These are phyloP conservation scores for Xylaria curta DNA, from an alignment of 495 filamentous ascomycete genomes.

Conservation along the genomic window DNA sequence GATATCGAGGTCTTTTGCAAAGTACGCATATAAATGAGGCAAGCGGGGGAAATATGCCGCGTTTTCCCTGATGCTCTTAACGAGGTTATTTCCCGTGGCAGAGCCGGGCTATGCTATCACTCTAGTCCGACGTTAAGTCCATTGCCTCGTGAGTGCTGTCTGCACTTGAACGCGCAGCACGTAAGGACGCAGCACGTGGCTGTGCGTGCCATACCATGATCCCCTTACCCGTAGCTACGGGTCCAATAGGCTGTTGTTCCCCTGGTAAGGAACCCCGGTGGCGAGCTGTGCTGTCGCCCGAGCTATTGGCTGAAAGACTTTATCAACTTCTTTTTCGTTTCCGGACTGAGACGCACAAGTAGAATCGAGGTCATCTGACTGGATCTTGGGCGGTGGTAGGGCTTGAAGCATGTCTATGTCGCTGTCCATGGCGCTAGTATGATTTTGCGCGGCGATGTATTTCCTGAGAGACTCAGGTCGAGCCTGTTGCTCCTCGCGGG, in stretches of 20 bases:
- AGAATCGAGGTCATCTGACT: not conserved
- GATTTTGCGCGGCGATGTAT: not conserved
- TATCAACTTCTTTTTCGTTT: not conserved
- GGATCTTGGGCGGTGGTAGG: not conserved
- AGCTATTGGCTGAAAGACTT: not conserved
- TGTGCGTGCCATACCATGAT: not conserved
- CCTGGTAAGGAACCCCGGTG: not conserved
- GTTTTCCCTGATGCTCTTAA: no score
- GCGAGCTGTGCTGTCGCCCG: not conserved
- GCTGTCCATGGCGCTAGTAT: not conserved
- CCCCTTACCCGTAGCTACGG: not conserved
- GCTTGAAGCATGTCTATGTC: constrained; percentile 1
- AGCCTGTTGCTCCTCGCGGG: constrained; percentile 1
- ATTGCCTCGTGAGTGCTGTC: no score
- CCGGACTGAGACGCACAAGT: not conserved
- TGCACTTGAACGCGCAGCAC: no score
- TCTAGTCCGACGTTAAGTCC: no score
- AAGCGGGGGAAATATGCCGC: no score
- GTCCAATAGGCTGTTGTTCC: not conserved
- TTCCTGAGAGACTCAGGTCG: not conserved
- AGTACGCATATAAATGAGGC: no score
- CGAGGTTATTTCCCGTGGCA: no score
- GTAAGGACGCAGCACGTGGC: no score
- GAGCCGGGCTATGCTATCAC: no score
- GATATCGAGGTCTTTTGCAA: no score